Percentiles rank a stretch among this genome's conserved stretches.
These are phyloP conservation scores for Myxozyma nipponensis DNA, from an alignment of 805 yeast genomes.

Conservation along the genomic window DNA sequence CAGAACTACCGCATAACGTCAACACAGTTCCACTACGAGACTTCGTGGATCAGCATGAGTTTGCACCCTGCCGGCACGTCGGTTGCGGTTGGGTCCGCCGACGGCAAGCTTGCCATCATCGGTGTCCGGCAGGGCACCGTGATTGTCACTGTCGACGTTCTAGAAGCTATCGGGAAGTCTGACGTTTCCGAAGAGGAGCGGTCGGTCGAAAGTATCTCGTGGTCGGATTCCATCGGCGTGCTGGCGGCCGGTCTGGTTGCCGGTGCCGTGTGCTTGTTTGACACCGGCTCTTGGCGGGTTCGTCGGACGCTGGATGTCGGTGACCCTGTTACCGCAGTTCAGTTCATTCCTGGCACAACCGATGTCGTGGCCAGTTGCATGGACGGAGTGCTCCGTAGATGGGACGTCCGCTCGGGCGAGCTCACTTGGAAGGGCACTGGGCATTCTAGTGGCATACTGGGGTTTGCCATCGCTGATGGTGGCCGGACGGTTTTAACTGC, in stretches of 20 bases:
- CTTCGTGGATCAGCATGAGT: slow-evolving; percentile 84
- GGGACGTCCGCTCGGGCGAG: slow-evolving; percentile 85
- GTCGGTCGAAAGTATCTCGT: slow-evolving; percentile 75
- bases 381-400: slow-evolving; percentile 80
- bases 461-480: slow-evolving; percentile 59
- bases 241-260: slow-evolving; percentile 87
- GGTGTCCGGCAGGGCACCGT: slow-evolving; percentile 71
- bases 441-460: slow-evolving; percentile 90
- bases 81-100: slow-evolving; percentile 80
- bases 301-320: slow-evolving; percentile 64
- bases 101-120: slow-evolving; percentile 77
- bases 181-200: slow-evolving; percentile 44
- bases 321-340: slow-evolving; percentile 82
- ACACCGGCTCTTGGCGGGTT: slow-evolving; percentile 79
- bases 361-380: slow-evolving; percentile 66
- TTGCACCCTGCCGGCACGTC: slow-evolving; percentile 48
- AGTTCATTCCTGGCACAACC: slow-evolving; percentile 54
- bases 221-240: slow-evolving; percentile 63
- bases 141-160: slow-evolving; percentile 56
- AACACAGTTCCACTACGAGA: slow-evolving; percentile 66
- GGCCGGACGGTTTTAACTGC: slow-evolving; percentile 80
- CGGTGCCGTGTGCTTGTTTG: slow-evolving; percentile 80
- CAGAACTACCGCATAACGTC: slow-evolving; percentile 64
- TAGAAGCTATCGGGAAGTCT: slow-evolving; percentile 42
- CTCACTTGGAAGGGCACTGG: slow-evolving; percentile 78